Evolutionary conservation across 441 rosid genomes (phyloP).

Genomic region (Erodium moschatum): DNA sequence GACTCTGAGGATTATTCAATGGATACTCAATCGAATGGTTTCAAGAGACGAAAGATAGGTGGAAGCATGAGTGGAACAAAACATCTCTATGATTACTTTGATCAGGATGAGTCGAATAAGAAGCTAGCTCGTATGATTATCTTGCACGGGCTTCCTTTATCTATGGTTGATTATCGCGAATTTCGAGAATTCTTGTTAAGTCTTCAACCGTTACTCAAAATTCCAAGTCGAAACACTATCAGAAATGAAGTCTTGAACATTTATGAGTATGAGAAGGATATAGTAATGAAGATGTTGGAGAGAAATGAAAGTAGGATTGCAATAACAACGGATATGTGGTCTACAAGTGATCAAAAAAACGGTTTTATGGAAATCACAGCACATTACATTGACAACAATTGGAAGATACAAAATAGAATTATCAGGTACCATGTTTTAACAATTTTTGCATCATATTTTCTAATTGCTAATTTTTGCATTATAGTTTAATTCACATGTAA

Average conservation of each 20-base stretch:
- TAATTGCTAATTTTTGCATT: no score
- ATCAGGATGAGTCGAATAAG: neutral
- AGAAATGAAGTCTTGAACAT: neutral
- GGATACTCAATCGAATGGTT: no score
- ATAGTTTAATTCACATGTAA: no score
- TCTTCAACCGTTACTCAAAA: neutral
- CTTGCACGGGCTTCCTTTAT: neutral
- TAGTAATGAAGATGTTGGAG: neutral
- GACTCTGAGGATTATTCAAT: no score
- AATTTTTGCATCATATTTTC: no score
- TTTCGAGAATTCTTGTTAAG: neutral
- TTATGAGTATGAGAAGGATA: neutral
- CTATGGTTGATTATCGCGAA: neutral
- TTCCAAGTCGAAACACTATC: neutral
- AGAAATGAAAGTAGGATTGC: neutral
- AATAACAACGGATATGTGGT: neutral
- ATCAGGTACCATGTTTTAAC: neutral
- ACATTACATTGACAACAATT: neutral
- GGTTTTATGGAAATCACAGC: neutral
- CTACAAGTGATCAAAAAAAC: neutral
- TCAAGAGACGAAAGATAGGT: no score
- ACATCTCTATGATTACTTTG: neutral
- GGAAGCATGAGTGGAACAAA: neutral
- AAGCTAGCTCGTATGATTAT: neutral
- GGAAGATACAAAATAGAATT: neutral